These are phyloP conservation scores for Leccinum subgranulosum DNA, from an alignment of 768 basidiomycete species.

Conservation along the genomic window DNA sequence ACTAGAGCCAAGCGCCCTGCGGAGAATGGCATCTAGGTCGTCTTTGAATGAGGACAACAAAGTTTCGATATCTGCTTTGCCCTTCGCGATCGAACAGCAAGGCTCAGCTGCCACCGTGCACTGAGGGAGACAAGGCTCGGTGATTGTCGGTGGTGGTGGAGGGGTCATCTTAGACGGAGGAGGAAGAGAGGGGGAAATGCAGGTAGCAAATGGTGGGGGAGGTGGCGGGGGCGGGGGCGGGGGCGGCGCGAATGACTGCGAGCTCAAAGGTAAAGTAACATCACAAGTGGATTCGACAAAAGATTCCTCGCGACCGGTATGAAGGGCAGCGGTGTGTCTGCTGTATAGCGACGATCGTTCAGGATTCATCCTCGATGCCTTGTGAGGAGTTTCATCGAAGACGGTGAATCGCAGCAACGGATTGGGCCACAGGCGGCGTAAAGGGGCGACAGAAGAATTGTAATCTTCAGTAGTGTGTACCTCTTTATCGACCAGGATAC, in stretches of 20 bases:
- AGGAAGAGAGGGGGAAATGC: constrained; percentile 14
- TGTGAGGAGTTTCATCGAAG: constrained; percentile 47
- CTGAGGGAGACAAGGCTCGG: neutral
- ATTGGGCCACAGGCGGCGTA: constrained; percentile 53
- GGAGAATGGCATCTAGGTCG: constrained; percentile 49
- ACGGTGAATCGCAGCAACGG: constrained; percentile 63
- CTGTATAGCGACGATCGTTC: constrained; percentile 9
- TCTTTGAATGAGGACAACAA: constrained; percentile 51
- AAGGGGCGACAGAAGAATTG: constrained; percentile 43
- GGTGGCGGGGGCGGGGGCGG: constrained; percentile 30
- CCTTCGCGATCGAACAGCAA: constrained; percentile 46
- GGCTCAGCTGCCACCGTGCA: neutral
- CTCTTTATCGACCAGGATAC: constrained; percentile 61
- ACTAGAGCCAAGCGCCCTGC: constrained; percentile 32
- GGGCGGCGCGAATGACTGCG: neutral
- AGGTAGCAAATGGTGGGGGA: constrained; percentile 11
- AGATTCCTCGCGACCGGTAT: neutral
- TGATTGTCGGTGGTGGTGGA: neutral
- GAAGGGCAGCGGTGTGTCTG: neutral
- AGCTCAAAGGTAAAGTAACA: neutral
- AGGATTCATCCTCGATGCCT: constrained; percentile 22
- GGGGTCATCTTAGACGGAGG: constrained; percentile 4
- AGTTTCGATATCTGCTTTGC: constrained; percentile 46
- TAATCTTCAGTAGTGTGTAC: constrained; percentile 62
- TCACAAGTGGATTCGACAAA: neutral